A percentile compares a stretch with the other conserved stretches of the same genome.
Evolutionary conservation across 352 stramenopile species (phyloP).

Genomic region (Pythium phragmiticola): DNA sequence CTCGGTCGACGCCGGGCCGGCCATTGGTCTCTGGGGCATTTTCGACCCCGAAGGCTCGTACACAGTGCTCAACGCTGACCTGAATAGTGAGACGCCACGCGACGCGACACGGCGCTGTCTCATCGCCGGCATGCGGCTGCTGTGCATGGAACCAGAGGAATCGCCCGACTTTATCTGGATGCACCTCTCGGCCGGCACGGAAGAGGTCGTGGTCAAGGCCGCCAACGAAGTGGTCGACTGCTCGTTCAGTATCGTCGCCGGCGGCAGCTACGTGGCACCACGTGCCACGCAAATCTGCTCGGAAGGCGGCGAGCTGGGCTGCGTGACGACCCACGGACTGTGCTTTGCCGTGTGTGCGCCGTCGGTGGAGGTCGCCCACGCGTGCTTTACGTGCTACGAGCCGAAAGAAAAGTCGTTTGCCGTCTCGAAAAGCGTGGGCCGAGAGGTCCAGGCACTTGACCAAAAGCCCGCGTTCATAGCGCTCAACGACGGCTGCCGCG

Average conservation of each 20-base stretch:
- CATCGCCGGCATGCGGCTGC: conserved; percentile 62
- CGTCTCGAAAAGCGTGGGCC: conserved; percentile 61
- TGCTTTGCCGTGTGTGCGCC: conserved; percentile 79
- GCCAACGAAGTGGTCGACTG: conserved; percentile 79
- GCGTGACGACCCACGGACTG: conserved; percentile 65
- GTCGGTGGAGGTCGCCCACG: conserved; percentile 74
- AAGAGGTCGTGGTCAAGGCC: conserved; percentile 62
- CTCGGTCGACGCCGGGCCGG: conserved; percentile 37
- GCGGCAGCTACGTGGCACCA: conserved; percentile 26
- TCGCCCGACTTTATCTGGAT: conserved; percentile 83
- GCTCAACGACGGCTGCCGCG: conserved; percentile 74
- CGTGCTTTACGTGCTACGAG: conserved; percentile 84
- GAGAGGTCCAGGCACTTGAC: conserved; percentile 61
- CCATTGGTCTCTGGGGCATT: conserved; percentile 75
- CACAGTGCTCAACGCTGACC: conserved; percentile 68
- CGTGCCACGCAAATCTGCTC: conserved; percentile 71
- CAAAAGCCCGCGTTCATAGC: conserved; percentile 68
- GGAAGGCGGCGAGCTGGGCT: conserved; percentile 54
- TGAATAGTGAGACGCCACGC: conserved; percentile 55
- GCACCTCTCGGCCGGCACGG: conserved; percentile 48
- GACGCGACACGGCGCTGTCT: conserved; percentile 63
- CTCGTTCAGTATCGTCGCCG: conserved; percentile 57
- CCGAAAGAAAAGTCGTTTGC: conserved; percentile 65
- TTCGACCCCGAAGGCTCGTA: conserved; percentile 82
- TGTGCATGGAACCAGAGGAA: conserved; percentile 73